Percentiles rank a stretch among this genome's conserved stretches.
Evolutionary conservation across 2,329 filamentous ascomycete genomes (phyloP).

Genomic region (Fusarium lyarnte): DNA sequence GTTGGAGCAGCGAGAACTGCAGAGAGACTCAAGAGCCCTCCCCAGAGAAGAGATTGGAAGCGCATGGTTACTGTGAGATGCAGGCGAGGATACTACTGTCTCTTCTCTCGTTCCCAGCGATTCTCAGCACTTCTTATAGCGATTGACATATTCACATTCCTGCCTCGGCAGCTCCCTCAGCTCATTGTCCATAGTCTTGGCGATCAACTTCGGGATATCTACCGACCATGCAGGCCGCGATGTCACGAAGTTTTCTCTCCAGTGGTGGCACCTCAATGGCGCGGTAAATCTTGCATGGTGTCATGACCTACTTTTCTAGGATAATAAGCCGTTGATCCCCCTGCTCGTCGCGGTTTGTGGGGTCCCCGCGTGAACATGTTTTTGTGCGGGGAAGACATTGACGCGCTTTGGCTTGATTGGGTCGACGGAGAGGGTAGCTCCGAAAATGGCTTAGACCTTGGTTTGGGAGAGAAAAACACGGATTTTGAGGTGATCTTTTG

Average conservation of each 20-base stretch:
- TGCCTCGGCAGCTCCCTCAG: background rate
- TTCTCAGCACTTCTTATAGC: background rate
- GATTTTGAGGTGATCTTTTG: background rate
- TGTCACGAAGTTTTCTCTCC: background rate
- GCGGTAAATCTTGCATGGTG: constrained; percentile 8
- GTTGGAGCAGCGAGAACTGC: constrained; percentile 36
- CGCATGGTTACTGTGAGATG: constrained; percentile 5
- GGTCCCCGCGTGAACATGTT: constrained; percentile 15
- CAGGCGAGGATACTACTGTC: background rate
- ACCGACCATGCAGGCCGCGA: background rate
- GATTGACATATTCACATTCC: background rate
- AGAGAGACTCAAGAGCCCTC: constrained; percentile 29
- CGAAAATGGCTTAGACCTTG: background rate
- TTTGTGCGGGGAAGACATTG: constrained; percentile 12
- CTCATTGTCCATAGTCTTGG: background rate
- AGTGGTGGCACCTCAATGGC: constrained; percentile 12
- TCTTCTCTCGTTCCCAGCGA: too few relatives aligned
- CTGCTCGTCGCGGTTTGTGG: constrained; percentile 8
- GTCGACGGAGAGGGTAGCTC: constrained; percentile 9
- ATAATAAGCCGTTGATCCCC: background rate
- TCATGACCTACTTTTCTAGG: constrained; percentile 11
- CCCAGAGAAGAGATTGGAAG: constrained; percentile 24
- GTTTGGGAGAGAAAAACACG: background rate
- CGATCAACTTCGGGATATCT: constrained; percentile 11
- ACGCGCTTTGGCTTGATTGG: constrained; percentile 9